Conservation (phyloP, 2,329 filamentous ascomycete genomes). For the Septoria petroselini region DNA sequence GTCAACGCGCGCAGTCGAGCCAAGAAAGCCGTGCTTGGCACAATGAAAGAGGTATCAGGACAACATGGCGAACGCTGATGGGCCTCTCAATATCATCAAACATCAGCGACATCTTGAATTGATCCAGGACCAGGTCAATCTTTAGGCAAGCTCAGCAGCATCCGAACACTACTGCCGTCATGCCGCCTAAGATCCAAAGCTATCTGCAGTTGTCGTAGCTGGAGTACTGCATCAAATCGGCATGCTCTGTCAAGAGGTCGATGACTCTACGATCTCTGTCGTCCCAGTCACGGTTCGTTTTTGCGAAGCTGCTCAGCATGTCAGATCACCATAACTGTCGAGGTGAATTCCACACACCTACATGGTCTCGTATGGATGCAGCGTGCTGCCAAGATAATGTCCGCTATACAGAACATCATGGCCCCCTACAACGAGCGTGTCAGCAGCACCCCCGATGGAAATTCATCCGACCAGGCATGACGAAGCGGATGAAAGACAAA, state of each 20-base stretch:
- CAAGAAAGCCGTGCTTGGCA: too few species aligned
- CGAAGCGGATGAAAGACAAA: background rate
- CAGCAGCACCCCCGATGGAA: too few species aligned
- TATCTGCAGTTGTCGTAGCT: conserved; percentile 19
- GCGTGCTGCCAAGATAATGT: conserved; percentile 14
- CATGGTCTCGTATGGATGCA: conserved; percentile 25
- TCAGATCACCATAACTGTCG: background rate
- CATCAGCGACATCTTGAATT: too few species aligned
- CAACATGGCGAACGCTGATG: too few species aligned
- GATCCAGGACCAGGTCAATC: too few species aligned
- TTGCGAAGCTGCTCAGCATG: conserved; percentile 16
- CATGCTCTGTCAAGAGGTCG: conserved; percentile 22
- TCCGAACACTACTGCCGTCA: too few species aligned
- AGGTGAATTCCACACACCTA: conserved; percentile 2
- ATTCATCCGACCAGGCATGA: background rate
- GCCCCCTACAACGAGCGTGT: background rate
- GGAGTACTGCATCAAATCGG: conserved; percentile 17
- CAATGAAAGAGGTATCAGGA: too few species aligned
- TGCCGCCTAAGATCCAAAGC: background rate
- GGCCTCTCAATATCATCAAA: too few species aligned
- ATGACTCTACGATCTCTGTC: conserved; percentile 17
- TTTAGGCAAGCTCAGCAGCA: too few species aligned
- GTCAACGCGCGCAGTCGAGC: too few species aligned
- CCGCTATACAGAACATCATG: conserved; percentile 17
- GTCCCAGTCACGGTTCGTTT: conserved; percentile 21